Evolutionary conservation across 495 filamentous ascomycete species (phyloP).

Genomic region (Cudoniella acicularis): DNA sequence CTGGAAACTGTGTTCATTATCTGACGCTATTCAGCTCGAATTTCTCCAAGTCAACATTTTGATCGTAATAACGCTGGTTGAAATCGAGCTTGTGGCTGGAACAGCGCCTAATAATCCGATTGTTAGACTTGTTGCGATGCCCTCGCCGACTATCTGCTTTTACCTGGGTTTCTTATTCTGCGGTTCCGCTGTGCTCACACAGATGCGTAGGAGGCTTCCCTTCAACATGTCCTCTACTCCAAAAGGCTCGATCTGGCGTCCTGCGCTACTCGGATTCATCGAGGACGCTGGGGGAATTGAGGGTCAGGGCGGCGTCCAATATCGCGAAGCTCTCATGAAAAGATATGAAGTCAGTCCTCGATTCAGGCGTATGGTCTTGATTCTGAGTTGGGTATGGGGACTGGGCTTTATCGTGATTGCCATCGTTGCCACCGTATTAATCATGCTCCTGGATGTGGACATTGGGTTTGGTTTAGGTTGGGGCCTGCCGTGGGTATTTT

Average conservation of each 20-base stretch:
- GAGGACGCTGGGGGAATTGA: constrained; percentile 20
- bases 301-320: constrained; percentile 17
- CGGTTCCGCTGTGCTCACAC: constrained; percentile 10
- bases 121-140: constrained; percentile 18
- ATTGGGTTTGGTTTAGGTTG: constrained; percentile 21
- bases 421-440: constrained; percentile 10
- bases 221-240: constrained; percentile 23
- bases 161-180: constrained; percentile 21
- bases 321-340: constrained; percentile 13
- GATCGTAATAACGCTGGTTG: constrained; percentile 14
- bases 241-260: constrained; percentile 18
- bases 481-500: constrained; percentile 16
- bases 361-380: constrained; percentile 16
- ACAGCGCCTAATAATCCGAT: constrained; percentile 14
- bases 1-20: background rate
- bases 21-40: constrained; percentile 9
- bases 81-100: constrained; percentile 16
- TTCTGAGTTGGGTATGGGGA: constrained; percentile 13
- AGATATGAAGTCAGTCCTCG: constrained; percentile 15
- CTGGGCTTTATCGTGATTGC: constrained; percentile 8
- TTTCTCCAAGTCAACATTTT: constrained; percentile 21
- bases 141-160: constrained; percentile 23
- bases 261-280: constrained; percentile 13
- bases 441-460: constrained; percentile 14
- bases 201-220: constrained; percentile 7